Evolutionary conservation across 345 rosid genomes (phyloP).

Genomic region (Brassica cretica): DNA sequence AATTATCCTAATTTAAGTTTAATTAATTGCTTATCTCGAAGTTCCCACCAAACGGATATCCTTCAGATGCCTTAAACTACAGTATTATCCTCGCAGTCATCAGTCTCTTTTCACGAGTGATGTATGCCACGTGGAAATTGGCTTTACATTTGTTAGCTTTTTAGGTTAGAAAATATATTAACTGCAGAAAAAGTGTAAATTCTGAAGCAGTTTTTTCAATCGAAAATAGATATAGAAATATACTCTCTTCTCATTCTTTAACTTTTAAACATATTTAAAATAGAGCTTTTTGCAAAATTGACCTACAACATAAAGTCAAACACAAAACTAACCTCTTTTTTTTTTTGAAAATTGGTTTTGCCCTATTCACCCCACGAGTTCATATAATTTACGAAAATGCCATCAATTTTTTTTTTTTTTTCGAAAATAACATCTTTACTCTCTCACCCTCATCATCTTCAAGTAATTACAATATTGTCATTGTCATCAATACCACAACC

Average conservation of each 20-base stretch:
- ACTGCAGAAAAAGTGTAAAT: background rate
- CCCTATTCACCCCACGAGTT: no score
- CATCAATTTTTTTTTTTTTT: no score
- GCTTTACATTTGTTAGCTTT: background rate
- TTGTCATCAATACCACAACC: no score
- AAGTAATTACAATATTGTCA: no score
- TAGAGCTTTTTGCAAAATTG: no score
- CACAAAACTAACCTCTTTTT: no score
- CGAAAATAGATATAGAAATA: background rate
- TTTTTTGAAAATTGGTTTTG: no score
- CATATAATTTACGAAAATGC: no score
- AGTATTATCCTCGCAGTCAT: constrained; percentile 12
- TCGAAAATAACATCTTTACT: no score
- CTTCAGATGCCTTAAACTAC: constrained; percentile 5
- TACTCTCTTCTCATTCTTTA: background rate
- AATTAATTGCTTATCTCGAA: constrained; percentile 3
- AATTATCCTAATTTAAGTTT: background rate
- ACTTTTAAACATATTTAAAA: background rate
- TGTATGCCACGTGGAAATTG: constrained; percentile 12
- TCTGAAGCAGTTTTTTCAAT: background rate
- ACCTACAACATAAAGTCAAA: no score
- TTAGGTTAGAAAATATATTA: background rate
- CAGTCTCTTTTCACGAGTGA: background rate
- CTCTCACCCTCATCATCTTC: no score
- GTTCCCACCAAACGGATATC: constrained; percentile 36